These are phyloP conservation scores for Penicillium flavigenum DNA, from an alignment of 495 filamentous ascomycete species.

Conservation along the genomic window DNA sequence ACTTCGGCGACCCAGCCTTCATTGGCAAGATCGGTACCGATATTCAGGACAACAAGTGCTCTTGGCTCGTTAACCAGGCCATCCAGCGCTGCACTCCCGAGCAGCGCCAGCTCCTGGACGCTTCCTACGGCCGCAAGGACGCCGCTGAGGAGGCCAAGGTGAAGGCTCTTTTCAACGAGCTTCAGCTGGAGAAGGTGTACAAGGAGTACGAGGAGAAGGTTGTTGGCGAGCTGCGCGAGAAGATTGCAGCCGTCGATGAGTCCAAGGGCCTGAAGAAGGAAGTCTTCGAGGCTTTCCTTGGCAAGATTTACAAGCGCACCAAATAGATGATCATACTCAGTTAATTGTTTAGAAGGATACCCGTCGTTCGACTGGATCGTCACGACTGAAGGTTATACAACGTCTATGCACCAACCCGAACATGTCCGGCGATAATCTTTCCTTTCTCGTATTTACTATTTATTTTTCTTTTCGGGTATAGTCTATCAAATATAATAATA, in stretches of 20 bases:
- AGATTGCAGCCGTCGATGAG: slow-evolving; percentile 82
- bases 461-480: neutral
- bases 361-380: slow-evolving; percentile 8
- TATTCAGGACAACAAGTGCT: slow-evolving; percentile 99
- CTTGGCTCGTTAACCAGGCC: slow-evolving; percentile 94
- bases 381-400: neutral
- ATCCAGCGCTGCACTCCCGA: slow-evolving; percentile 70
- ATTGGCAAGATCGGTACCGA: slow-evolving; percentile 99
- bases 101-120: slow-evolving; percentile 76
- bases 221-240: slow-evolving; percentile 67
- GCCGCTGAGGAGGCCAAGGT: slow-evolving; percentile 72
- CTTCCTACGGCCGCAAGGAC: slow-evolving; percentile 91
- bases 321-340: slow-evolving; percentile 55
- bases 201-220: slow-evolving; percentile 82
- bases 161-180: slow-evolving; percentile 82
- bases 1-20: slow-evolving; percentile 88
- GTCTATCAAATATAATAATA: neutral
- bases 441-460: slow-evolving; percentile 4
- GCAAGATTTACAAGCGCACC: slow-evolving; percentile 95
- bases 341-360: slow-evolving; percentile 20
- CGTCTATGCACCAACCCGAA: neutral
- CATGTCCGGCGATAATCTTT: slow-evolving; percentile 1
- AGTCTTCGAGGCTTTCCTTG: slow-evolving; percentile 85
- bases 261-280: slow-evolving; percentile 80
- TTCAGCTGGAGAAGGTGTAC: slow-evolving; percentile 79